These are phyloP conservation scores for Beta macrorhiza DNA, from an alignment of 179 eudicot species.

Conservation along the genomic window DNA sequence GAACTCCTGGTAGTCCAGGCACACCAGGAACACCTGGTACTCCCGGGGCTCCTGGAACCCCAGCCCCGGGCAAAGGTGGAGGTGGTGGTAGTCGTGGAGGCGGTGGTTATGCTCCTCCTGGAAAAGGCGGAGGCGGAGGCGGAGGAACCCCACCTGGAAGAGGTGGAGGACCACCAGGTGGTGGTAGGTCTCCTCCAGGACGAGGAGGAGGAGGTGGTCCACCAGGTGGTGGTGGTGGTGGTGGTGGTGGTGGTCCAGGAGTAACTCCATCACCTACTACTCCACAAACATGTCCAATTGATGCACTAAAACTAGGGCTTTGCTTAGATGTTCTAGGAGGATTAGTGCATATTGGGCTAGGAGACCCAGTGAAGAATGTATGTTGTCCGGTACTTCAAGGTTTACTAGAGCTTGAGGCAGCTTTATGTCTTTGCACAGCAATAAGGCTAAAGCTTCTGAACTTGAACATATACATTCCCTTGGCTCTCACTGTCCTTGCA, in stretches of 20 bases:
- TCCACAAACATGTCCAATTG: slow-evolving; percentile 58
- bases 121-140: slow-evolving; percentile 20
- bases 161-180: slow-evolving; percentile 24
- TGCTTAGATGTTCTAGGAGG: slow-evolving; percentile 81
- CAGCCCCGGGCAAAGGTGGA: slow-evolving; percentile 14
- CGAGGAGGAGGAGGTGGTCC: slow-evolving; percentile 17
- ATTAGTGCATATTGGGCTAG: slow-evolving; percentile 68
- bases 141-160: not conserved
- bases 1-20: slow-evolving; percentile 36
- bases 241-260: slow-evolving; percentile 25
- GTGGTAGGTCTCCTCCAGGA: slow-evolving; percentile 7
- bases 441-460: slow-evolving; percentile 76
- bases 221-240: slow-evolving; percentile 31
- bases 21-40: slow-evolving; percentile 22
- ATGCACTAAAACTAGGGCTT: slow-evolving; percentile 70
- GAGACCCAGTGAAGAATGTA: slow-evolving; percentile 57
- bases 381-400: slow-evolving; percentile 83
- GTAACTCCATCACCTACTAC: slow-evolving; percentile 32
- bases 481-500: slow-evolving; percentile 63
- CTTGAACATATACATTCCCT: slow-evolving; percentile 63
- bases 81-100: slow-evolving; percentile 15
- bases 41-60: slow-evolving; percentile 11
- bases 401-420: slow-evolving; percentile 80
- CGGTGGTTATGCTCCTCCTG: slow-evolving; percentile 14
- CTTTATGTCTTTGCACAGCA: slow-evolving; percentile 75